A percentile compares a stretch with the other conserved stretches of the same genome.
These are phyloP conservation scores for Balansia obtecta DNA, from an alignment of 2,329 filamentous ascomycete genomes.

Conservation along the genomic window DNA sequence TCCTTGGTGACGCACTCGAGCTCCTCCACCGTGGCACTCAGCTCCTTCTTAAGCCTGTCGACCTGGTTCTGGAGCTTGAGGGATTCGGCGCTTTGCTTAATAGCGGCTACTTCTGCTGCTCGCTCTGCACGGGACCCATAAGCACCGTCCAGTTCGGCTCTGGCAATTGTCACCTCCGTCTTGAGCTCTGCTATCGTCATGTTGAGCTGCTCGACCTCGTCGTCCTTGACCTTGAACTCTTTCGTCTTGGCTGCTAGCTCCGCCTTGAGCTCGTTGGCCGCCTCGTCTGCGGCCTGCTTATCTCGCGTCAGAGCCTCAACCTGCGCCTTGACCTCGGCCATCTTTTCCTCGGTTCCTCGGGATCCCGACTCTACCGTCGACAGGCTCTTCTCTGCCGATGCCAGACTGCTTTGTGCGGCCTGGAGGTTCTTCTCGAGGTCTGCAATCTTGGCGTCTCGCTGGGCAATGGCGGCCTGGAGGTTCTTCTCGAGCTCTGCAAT, in stretches of 20 bases:
- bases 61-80: constrained; percentile 34
- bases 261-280: constrained; percentile 15
- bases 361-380: constrained; percentile 24
- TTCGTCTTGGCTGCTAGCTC: constrained; percentile 25
- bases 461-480: constrained; percentile 16
- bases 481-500: constrained; percentile 26
- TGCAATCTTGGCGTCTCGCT: constrained; percentile 26
- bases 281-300: constrained; percentile 16
- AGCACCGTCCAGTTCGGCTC: constrained; percentile 49
- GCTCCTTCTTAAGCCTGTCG: constrained; percentile 36
- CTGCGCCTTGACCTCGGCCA: constrained; percentile 19
- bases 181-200: constrained; percentile 44
- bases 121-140: constrained; percentile 48
- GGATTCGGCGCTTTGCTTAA: constrained; percentile 35
- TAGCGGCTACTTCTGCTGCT: constrained; percentile 43
- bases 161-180: constrained; percentile 47
- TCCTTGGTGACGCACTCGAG: constrained; percentile 41
- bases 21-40: constrained; percentile 37
- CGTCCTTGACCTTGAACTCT: constrained; percentile 34
- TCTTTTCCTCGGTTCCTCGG: constrained; percentile 22
- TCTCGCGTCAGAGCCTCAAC: constrained; percentile 18
- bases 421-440: constrained; percentile 20
- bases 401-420: constrained; percentile 10
- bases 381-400: constrained; percentile 19
- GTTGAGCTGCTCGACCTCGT: constrained; percentile 37